phyloP scores from a whole-genome alignment of 352 stramenopile species.

The Globisporangium yorkense region DNA sequence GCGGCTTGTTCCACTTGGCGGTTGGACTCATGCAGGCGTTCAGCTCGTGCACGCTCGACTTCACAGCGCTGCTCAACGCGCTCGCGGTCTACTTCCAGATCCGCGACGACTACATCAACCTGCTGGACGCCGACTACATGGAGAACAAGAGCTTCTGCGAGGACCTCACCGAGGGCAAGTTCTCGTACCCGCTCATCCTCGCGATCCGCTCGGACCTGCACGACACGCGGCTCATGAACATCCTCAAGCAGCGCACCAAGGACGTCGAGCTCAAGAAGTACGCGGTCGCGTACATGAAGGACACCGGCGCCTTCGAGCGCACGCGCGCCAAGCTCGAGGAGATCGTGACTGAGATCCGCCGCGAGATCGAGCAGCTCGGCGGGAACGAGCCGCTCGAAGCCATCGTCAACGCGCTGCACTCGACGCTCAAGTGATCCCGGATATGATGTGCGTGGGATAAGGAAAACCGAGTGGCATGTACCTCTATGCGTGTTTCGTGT shows the following conservation, averaged over 20 bases:
- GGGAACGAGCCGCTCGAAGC: constrained; percentile 51
- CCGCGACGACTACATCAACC: constrained; percentile 96
- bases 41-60: constrained; percentile 63
- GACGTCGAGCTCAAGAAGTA: constrained; percentile 95
- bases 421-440: constrained; percentile 39
- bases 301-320: constrained; percentile 49
- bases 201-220: constrained; percentile 58
- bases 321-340: constrained; percentile 58
- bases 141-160: constrained; percentile 98
- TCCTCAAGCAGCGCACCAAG: constrained; percentile 95
- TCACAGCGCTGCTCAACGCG: constrained; percentile 89
- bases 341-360: constrained; percentile 37
- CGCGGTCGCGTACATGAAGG: constrained; percentile 80
- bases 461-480: no score
- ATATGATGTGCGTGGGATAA: neutral
- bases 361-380: constrained; percentile 40
- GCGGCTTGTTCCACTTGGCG: constrained; percentile 94
- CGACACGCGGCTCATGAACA: constrained; percentile 91
- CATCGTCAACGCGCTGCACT: constrained; percentile 50
- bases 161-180: constrained; percentile 97
- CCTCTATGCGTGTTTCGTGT: neutral
- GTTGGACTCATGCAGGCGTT: constrained; percentile 94
- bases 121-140: constrained; percentile 95
- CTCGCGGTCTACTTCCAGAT: constrained; percentile 98
- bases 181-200: constrained; percentile 89